phyloP scores from a whole-genome alignment of 495 filamentous ascomycete genomes.

The Lasiosphaeriaceae sp. region DNA sequence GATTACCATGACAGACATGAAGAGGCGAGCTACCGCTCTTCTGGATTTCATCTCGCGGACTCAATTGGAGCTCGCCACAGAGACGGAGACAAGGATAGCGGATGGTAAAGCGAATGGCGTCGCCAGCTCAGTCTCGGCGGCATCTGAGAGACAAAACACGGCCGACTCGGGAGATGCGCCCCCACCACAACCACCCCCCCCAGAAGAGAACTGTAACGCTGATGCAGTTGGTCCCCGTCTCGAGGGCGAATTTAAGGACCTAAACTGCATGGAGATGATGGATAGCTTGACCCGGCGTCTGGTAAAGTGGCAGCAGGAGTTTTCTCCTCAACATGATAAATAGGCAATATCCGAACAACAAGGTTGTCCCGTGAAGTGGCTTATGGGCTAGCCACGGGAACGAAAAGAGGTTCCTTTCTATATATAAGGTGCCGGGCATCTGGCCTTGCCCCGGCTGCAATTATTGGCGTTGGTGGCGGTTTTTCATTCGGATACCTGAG shows the following conservation, averaged over 20 bases:
- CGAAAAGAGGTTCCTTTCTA: too few relatives aligned
- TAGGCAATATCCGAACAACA: too few relatives aligned
- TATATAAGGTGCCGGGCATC: too few relatives aligned
- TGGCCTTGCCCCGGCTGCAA: too few relatives aligned
- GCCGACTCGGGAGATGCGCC: constrained; percentile 4
- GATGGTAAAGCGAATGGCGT: not conserved
- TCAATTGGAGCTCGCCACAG: constrained; percentile 80
- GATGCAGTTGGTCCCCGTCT: constrained; percentile 1
- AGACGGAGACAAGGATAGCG: constrained; percentile 22
- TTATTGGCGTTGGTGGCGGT: too few relatives aligned
- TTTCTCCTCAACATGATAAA: constrained; percentile 22
- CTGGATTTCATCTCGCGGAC: constrained; percentile 87
- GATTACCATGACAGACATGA: constrained; percentile 89
- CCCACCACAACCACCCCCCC: not conserved
- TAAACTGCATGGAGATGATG: constrained; percentile 78
- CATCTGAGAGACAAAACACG: not conserved
- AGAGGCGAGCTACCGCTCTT: constrained; percentile 74
- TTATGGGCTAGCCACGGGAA: too few relatives aligned
- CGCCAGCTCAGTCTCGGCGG: not conserved
- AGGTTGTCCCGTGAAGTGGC: too few relatives aligned
- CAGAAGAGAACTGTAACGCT: not conserved
- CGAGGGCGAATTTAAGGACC: constrained; percentile 58
- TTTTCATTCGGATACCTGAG: too few relatives aligned
- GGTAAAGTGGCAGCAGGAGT: constrained; percentile 72
- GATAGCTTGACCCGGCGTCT: constrained; percentile 69